A percentile compares a stretch with the other conserved stretches of the same genome.
These are phyloP conservation scores for Epichloe coenophiala DNA, from an alignment of 2,329 filamentous ascomycete species.

Conservation along the genomic window DNA sequence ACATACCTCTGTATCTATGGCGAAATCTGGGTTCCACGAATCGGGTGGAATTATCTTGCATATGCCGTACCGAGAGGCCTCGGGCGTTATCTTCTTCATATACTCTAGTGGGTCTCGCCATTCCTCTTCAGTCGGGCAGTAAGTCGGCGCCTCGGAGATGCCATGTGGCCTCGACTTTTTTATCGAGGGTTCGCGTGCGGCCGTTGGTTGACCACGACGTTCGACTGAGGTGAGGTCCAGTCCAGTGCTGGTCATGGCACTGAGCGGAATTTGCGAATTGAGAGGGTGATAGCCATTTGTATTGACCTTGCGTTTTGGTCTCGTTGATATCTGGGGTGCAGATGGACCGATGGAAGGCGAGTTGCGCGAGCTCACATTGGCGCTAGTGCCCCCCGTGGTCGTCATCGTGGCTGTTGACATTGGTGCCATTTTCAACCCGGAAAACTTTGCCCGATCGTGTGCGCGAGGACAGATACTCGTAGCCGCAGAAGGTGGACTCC, in stretches of 20 bases:
- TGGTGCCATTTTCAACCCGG: slow-evolving; percentile 27
- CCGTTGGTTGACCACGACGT: slow-evolving; percentile 69
- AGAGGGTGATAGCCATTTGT: slow-evolving; percentile 39
- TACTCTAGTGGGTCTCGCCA: slow-evolving; percentile 92
- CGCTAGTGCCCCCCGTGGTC: slow-evolving; percentile 24
- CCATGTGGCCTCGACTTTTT: slow-evolving; percentile 70
- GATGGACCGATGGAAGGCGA: slow-evolving; percentile 32
- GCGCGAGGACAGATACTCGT: background rate
- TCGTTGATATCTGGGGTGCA: slow-evolving; percentile 23
- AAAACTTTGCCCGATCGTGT: slow-evolving; percentile 1
- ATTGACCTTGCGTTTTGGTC: slow-evolving; percentile 39
- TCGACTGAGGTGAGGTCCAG: slow-evolving; percentile 85
- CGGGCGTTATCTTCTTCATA: slow-evolving; percentile 78
- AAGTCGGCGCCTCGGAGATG: slow-evolving; percentile 81
- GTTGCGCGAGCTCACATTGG: slow-evolving; percentile 36
- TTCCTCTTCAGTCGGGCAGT: slow-evolving; percentile 79
- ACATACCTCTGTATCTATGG: slow-evolving; percentile 84
- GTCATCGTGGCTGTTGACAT: slow-evolving; percentile 24
- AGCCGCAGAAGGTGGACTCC: background rate
- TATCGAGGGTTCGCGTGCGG: slow-evolving; percentile 62
- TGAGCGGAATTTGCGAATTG: slow-evolving; percentile 38
- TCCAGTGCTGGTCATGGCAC: slow-evolving; percentile 43
- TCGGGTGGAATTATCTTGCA: slow-evolving; percentile 94
- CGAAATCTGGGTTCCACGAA: slow-evolving; percentile 86
- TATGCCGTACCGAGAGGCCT: slow-evolving; percentile 78